phyloP scores from a whole-genome alignment of 495 filamentous ascomycete genomes.

The Penicillium samsonianum region DNA sequence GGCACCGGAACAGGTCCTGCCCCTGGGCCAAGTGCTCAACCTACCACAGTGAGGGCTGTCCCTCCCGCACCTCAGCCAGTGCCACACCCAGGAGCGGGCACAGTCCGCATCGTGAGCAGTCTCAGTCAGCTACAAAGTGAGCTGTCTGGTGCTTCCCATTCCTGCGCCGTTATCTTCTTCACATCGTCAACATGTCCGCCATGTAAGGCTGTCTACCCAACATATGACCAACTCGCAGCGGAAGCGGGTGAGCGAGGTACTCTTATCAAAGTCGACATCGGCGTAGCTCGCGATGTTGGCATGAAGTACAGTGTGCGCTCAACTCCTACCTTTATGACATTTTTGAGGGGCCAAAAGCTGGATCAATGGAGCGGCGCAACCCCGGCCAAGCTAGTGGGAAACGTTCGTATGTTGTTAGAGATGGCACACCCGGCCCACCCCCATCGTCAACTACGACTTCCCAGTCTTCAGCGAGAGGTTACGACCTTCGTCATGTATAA shows the following conservation, averaged over 20 bases:
- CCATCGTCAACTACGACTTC: conserved; percentile 68
- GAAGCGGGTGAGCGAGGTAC: conserved; percentile 68
- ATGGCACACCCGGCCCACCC: conserved; percentile 79
- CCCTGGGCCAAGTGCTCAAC: conserved; percentile 25
- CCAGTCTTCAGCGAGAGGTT: conserved; percentile 62
- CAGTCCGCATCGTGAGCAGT: conserved; percentile 54
- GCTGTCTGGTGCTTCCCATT: conserved; percentile 57
- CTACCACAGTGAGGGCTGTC: conserved; percentile 22
- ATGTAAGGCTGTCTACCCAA: conserved; percentile 80
- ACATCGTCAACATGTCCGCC: conserved; percentile 85
- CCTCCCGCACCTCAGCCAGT: conserved; percentile 25
- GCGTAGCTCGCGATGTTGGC: conserved; percentile 63
- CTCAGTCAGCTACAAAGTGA: conserved; percentile 61
- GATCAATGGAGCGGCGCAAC: conserved; percentile 82
- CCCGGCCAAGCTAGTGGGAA: conserved; percentile 64
- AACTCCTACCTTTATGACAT: conserved; percentile 92
- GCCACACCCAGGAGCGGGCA: conserved; percentile 22
- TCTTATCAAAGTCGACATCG: conserved; percentile 84
- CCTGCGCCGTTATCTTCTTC: conserved; percentile 88
- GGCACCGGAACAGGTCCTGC: conserved; percentile 38
- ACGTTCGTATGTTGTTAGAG: conserved; percentile 70
- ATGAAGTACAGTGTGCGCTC: conserved; percentile 67
- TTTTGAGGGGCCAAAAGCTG: conserved; percentile 71
- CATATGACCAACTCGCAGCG: conserved; percentile 77
- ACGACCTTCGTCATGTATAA: conserved; percentile 70